These are phyloP conservation scores for Solanum clarkiae DNA, from an alignment of 257 asterid genomes.

Conservation along the genomic window DNA sequence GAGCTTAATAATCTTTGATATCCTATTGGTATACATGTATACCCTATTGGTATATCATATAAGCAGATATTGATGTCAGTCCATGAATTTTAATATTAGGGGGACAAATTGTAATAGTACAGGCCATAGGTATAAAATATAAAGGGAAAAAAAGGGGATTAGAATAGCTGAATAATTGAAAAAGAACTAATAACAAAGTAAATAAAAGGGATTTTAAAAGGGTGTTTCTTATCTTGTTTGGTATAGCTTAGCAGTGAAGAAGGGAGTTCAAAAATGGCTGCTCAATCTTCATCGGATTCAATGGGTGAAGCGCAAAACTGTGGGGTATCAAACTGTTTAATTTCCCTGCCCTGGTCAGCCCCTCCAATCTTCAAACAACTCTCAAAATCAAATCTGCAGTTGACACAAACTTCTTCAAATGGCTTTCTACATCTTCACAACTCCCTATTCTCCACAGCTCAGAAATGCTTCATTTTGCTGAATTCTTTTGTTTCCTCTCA, in stretches of 20 bases:
- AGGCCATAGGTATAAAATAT: too few species aligned
- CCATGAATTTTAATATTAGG: too few species aligned
- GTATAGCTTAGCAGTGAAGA: neutral
- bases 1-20: too few species aligned
- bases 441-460: conserved; percentile 22
- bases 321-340: conserved; percentile 10
- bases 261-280: neutral
- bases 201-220: neutral
- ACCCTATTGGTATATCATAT: too few species aligned
- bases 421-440: conserved; percentile 27
- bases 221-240: conserved; percentile 16
- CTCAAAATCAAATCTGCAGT: conserved; percentile 20
- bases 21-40: too few species aligned
- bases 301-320: neutral
- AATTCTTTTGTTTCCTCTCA: conserved; percentile 26
- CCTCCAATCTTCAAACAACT: conserved; percentile 33
- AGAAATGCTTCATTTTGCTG: conserved; percentile 21
- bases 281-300: conserved; percentile 6
- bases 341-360: conserved; percentile 27
- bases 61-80: too few species aligned
- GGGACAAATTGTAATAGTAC: too few species aligned
- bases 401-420: conserved; percentile 24
- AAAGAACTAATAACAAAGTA: neutral
- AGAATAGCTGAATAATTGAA: neutral
- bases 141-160: neutral